Evolutionary conservation across 2,329 filamentous ascomycete genomes (phyloP).

Genomic region (Cladophialophora immunda): DNA sequence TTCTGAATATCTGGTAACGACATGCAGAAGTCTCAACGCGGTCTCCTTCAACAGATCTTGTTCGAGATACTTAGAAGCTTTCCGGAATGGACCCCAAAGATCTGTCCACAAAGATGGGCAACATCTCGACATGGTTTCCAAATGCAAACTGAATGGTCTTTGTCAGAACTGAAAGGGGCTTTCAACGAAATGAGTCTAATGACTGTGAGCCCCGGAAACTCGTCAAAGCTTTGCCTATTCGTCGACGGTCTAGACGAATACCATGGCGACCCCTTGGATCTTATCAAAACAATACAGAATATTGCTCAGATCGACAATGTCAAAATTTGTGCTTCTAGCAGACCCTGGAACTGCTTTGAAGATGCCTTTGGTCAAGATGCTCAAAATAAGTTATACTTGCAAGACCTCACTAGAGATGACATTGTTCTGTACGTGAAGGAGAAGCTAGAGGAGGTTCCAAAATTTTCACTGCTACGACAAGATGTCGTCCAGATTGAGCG

Average conservation of each 20-base stretch:
- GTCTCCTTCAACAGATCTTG: slow-evolving; percentile 6
- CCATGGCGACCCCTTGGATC: slow-evolving; percentile 4
- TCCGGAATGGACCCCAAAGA: neutral
- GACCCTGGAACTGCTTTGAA: slow-evolving; percentile 14
- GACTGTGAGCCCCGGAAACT: neutral
- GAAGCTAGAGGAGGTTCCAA: slow-evolving; percentile 1
- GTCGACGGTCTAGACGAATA: slow-evolving; percentile 13
- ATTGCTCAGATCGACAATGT: slow-evolving; percentile 4
- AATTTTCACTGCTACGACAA: neutral
- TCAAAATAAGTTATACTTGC: neutral
- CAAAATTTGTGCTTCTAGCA: slow-evolving; percentile 12
- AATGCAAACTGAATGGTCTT: neutral
- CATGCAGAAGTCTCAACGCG: slow-evolving; percentile 15
- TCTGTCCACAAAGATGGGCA: neutral
- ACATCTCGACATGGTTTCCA: slow-evolving; percentile 1
- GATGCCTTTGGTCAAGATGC: neutral
- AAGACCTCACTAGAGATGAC: neutral
- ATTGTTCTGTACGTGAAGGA: slow-evolving; percentile 1
- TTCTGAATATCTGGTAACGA: slow-evolving; percentile 9
- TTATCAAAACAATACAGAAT: neutral
- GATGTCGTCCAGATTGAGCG: neutral
- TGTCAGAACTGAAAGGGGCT: slow-evolving; percentile 1
- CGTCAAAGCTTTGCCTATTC: slow-evolving; percentile 6
- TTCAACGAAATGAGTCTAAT: neutral
- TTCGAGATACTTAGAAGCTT: slow-evolving; percentile 3